Percentiles rank a stretch among this genome's conserved stretches.
These are phyloP conservation scores for Tulasnella sp. DNA, from an alignment of 768 basidiomycete genomes.

Conservation along the genomic window DNA sequence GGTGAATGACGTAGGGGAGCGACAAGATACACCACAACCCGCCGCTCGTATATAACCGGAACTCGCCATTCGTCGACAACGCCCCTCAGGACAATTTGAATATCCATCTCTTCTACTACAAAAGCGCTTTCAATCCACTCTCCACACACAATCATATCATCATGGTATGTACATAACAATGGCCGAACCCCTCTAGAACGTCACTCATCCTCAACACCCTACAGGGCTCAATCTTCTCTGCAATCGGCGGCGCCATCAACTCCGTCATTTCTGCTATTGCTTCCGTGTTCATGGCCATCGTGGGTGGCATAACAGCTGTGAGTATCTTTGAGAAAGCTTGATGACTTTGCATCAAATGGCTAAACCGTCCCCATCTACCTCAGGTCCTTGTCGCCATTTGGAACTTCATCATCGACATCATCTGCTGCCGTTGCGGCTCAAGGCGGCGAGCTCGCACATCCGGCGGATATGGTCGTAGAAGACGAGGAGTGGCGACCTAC, in stretches of 20 bases:
- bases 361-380: not conserved
- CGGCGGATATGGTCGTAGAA: not conserved
- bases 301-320: conserved; percentile 31
- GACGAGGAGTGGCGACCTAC: not conserved
- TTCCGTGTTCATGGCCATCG: conserved; percentile 30
- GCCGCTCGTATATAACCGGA: not conserved
- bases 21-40: not conserved
- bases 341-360: not conserved
- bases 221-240: conserved; percentile 33
- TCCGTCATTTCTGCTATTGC: conserved; percentile 33
- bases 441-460: conserved; percentile 18
- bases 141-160: not conserved
- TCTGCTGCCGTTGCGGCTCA: conserved; percentile 32
- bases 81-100: not conserved
- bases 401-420: conserved; percentile 33
- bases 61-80: not conserved
- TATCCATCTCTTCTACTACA: not conserved
- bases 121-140: not conserved
- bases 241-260: conserved; percentile 33
- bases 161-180: not conserved
- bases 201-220: not conserved
- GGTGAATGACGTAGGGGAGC: not conserved
- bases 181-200: not conserved
- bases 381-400: conserved; percentile 30
- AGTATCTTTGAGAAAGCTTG: not conserved